These are phyloP conservation scores for Amphirosellinia nigrospora DNA, from an alignment of 495 filamentous ascomycete species.

Conservation along the genomic window DNA sequence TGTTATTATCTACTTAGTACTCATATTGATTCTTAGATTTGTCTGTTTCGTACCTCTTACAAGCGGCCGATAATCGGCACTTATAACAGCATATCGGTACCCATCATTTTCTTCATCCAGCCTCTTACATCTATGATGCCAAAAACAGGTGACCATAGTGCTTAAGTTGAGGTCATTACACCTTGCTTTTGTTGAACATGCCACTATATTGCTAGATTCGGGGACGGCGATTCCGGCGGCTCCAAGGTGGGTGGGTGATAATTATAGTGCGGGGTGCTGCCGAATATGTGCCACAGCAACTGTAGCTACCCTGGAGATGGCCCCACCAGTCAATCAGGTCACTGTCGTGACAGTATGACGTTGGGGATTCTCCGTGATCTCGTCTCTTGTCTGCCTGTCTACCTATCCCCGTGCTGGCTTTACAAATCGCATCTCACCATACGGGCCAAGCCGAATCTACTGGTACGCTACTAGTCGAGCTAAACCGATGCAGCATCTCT, in stretches of 20 bases:
- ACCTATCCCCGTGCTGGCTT: conserved; percentile 21
- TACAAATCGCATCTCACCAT: conserved; percentile 18
- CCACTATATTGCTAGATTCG: neutral
- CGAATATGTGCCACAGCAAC: neutral
- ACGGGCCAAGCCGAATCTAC: neutral
- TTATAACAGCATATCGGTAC: neutral
- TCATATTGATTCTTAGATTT: neutral
- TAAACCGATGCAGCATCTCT: neutral
- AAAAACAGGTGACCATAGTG: neutral
- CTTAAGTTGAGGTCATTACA: neutral
- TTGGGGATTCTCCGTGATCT: conserved; percentile 6
- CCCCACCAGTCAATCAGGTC: conserved; percentile 9
- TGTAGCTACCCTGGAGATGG: conserved; percentile 6
- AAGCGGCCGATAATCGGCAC: neutral
- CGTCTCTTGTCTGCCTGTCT: neutral
- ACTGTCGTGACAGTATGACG: conserved; percentile 19
- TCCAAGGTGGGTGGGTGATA: neutral
- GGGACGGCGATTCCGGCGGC: too few species aligned
- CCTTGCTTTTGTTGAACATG: neutral
- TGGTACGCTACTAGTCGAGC: neutral
- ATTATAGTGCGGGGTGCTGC: neutral
- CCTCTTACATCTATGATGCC: neutral
- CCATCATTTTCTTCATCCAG: neutral
- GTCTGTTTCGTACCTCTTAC: neutral
- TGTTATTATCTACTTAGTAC: neutral